Percentiles rank a stretch among this genome's conserved stretches.
Evolutionary conservation across 75 land plant species (phyloP).

Genomic region (Cunninghamia lanceolata): DNA sequence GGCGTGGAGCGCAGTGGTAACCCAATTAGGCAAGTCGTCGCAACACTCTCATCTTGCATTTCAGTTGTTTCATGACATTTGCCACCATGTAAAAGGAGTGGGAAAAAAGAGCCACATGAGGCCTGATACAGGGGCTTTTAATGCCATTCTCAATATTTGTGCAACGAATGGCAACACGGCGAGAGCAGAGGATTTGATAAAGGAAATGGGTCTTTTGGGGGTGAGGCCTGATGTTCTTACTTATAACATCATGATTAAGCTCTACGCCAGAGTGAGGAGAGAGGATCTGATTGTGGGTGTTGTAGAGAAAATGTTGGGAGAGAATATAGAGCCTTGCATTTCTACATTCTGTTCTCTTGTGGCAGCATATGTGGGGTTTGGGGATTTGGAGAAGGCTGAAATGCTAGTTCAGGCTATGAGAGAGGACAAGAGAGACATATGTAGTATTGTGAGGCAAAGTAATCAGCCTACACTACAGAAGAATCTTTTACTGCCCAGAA

Average conservation of each 20-base stretch:
- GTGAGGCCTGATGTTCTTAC: slow-evolving; percentile 36
- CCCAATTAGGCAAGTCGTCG: slow-evolving; percentile 21
- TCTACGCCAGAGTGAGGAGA: slow-evolving; percentile 29
- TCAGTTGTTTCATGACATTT: slow-evolving; percentile 37
- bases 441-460: not conserved
- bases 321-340: slow-evolving; percentile 21
- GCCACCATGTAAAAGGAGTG: not conserved
- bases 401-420: slow-evolving; percentile 16
- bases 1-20: slow-evolving; percentile 50
- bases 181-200: slow-evolving; percentile 28
- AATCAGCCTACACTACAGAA: not conserved
- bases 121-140: slow-evolving; percentile 54
- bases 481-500: not conserved
- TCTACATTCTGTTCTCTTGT: slow-evolving; percentile 37
- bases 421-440: slow-evolving; percentile 13
- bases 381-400: slow-evolving; percentile 28
- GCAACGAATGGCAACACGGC: slow-evolving; percentile 22
- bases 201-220: slow-evolving; percentile 13
- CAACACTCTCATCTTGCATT: slow-evolving; percentile 29
- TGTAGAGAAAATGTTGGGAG: slow-evolving; percentile 22
- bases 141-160: slow-evolving; percentile 49
- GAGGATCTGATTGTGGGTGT: slow-evolving; percentile 8
- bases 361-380: slow-evolving; percentile 37
- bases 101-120: not conserved
- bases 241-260: slow-evolving; percentile 44